Percentiles rank a stretch among this genome's conserved stretches.
Evolutionary conservation across 768 basidiomycete species (phyloP).

Genomic region (Termitomyces sp.): DNA sequence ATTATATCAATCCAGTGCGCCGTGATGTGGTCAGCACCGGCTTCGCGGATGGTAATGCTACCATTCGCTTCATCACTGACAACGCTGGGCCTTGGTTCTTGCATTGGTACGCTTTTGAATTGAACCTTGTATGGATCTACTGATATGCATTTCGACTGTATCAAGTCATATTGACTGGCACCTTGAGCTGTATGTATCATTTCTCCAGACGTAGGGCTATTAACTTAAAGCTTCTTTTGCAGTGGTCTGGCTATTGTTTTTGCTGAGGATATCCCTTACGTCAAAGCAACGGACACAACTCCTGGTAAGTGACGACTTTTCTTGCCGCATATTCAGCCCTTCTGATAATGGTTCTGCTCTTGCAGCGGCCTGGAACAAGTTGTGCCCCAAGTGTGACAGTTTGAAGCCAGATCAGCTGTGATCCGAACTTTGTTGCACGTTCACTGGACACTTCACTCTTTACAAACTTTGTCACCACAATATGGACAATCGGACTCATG

Average conservation of each 20-base stretch:
- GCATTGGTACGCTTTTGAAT: constrained; percentile 18
- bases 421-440: background rate
- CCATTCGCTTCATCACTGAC: constrained; percentile 29
- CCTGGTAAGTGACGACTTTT: constrained; percentile 15
- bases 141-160: background rate
- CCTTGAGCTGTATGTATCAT: constrained; percentile 27
- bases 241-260: constrained; percentile 30
- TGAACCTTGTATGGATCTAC: background rate
- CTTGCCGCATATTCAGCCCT: background rate
- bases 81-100: constrained; percentile 15
- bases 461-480: too few relatives aligned
- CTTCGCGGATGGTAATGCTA: constrained; percentile 20
- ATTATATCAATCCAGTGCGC: constrained; percentile 18
- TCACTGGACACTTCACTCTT: background rate
- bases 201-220: background rate
- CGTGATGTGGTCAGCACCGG: constrained; percentile 50
- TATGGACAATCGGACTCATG: too few relatives aligned
- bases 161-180: constrained; percentile 34
- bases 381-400: constrained; percentile 27
- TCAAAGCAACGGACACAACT: constrained; percentile 11
- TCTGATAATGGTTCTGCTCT: background rate
- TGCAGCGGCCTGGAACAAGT: constrained; percentile 26
- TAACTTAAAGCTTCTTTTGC: background rate
- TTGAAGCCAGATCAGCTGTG: constrained; percentile 3
- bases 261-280: constrained; percentile 25